Conservation (phyloP, 805 yeast genomes). For the Wickerhamomyces canadensis region DNA sequence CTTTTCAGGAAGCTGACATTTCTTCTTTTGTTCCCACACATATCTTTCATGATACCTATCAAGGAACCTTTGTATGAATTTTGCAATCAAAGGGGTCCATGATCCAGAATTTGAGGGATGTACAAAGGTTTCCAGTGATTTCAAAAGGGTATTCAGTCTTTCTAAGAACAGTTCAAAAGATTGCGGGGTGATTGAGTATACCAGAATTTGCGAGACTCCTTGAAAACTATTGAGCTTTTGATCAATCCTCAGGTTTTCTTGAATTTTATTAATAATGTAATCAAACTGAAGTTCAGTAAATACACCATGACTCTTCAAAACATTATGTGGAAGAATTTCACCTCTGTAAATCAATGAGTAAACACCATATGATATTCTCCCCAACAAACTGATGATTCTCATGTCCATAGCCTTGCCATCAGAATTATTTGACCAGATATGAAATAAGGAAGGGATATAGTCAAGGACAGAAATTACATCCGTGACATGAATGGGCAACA, state of each 20-base stretch:
- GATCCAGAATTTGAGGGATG: constrained; percentile 92
- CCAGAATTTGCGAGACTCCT: constrained; percentile 45
- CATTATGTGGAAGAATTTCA: constrained; percentile 24
- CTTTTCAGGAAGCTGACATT: constrained; percentile 24
- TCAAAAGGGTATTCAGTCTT: constrained; percentile 48
- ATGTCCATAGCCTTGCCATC: constrained; percentile 50
- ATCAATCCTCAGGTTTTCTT: constrained; percentile 32
- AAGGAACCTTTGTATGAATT: constrained; percentile 55
- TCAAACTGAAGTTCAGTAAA: constrained; percentile 58
- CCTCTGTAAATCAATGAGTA: constrained; percentile 29
- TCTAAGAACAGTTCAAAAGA: constrained; percentile 40
- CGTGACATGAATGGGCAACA: constrained; percentile 42
- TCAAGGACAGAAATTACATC: constrained; percentile 39
- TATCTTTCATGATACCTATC: constrained; percentile 55
- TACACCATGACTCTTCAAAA: constrained; percentile 52
- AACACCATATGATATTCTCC: constrained; percentile 50
- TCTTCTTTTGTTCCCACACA: constrained; percentile 39
- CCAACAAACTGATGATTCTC: constrained; percentile 58
- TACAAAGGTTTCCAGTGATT: constrained; percentile 70
- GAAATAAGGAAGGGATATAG: constrained; percentile 62
- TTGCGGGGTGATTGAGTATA: constrained; percentile 57
- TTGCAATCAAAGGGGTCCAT: constrained; percentile 75
- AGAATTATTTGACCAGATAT: constrained; percentile 61
- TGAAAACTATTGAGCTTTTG: constrained; percentile 28
- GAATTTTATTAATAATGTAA: constrained; percentile 51